phyloP scores from a whole-genome alignment of 2,329 filamentous ascomycete species.

The Tolypocladium inflatum region DNA sequence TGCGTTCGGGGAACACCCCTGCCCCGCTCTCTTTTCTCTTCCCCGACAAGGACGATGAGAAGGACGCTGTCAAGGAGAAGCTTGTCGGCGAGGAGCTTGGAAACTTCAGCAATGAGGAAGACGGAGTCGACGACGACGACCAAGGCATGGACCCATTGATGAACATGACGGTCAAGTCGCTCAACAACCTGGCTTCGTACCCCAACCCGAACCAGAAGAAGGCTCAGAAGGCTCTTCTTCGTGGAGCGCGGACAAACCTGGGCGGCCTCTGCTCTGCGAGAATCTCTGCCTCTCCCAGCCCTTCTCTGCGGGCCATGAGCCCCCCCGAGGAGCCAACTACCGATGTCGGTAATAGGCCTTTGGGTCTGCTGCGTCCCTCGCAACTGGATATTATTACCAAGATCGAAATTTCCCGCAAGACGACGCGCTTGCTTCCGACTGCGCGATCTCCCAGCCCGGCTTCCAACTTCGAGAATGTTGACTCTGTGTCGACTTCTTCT shows the following conservation, averaged over 20 bases:
- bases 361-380: conserved; percentile 5
- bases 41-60: conserved; percentile 8
- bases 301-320: background rate
- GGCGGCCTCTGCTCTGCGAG: conserved; percentile 2
- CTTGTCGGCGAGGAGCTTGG: conserved; percentile 2
- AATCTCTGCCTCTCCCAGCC: background rate
- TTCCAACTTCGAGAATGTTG: background rate
- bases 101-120: conserved; percentile 17
- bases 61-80: conserved; percentile 10
- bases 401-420: background rate
- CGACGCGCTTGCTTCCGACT: conserved; percentile 1
- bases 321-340: background rate
- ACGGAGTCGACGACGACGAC: conserved; percentile 18
- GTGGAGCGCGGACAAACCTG: conserved; percentile 15
- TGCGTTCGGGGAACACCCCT: conserved; percentile 17
- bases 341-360: background rate
- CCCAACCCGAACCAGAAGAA: conserved; percentile 43
- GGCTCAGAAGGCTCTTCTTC: conserved; percentile 36
- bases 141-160: conserved; percentile 20
- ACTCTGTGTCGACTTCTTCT: background rate
- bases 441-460: background rate
- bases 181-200: conserved; percentile 46
- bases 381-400: conserved; percentile 1
- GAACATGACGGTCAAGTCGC: conserved; percentile 34
- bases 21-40: conserved; percentile 10